Base-by-base conservation (phyloP, 768 basidiomycete species). In the Tylopilus felleus region DNA sequence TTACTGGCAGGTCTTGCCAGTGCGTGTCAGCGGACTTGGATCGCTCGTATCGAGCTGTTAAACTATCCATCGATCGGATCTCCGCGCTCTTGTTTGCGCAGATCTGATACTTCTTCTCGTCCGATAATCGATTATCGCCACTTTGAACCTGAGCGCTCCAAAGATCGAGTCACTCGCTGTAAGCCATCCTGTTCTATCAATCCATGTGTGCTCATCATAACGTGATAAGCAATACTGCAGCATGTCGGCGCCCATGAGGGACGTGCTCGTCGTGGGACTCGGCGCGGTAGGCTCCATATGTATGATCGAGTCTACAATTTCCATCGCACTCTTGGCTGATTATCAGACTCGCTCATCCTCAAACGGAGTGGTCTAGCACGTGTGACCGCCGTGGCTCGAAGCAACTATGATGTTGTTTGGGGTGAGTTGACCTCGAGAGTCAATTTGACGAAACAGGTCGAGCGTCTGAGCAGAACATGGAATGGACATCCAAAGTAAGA, bases 321-420 rank as follows among this genome's bases (percentile, higher is more conserved):
- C 16, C n/a, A 36, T 21, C 22, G 9, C 9, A 38, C 17, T 33
- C 8, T 14, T 33, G 33, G 17, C 55, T 57, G 27, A 47, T 22
- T 49, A 4, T 3, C 27, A 86, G 84, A 84, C 61, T 77, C 83
- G 1, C 72, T 79, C 47, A 74, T 85, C 49, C 70, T 86, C 21
- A 74, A 81, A 56, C 71, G 78, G 54, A 81, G 83, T 60, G 80
- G 82, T 12, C 72, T 77, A 28, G 85, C 79, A 1, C 75, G 80
- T 23, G 82, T 92, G 9, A 90, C 89, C 1, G 84, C 76, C 17
- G 85, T 91, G 1, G 89, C 88, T 2, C 70, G 89, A 51, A 82
- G 87, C 47, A 88, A 89, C 55, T 86, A 80, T 63, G 76, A 82
- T 13, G 69, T 74, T 2, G 75, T 83, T 13, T 72, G 76, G n/a